phyloP scores from a whole-genome alignment of 164 flowering plant genomes.

The Warburgia ugandensis region DNA sequence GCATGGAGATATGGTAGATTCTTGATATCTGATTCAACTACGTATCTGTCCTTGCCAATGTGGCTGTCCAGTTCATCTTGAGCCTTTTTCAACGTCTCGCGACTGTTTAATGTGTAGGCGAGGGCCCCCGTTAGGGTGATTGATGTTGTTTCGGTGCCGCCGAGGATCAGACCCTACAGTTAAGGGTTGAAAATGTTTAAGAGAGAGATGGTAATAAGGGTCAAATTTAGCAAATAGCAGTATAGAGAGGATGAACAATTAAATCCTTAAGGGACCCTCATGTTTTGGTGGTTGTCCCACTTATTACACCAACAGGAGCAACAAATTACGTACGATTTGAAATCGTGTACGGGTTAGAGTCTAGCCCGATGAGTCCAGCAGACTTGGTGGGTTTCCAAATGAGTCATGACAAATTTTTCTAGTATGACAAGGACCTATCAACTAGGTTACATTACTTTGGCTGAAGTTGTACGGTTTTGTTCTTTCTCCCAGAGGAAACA shows the following conservation, averaged over 20 bases:
- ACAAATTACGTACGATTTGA: neutral
- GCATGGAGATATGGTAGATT: slow-evolving; percentile 3
- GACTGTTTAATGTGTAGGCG: neutral
- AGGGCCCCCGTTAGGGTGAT: slow-evolving; percentile 4
- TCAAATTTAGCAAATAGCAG: no score
- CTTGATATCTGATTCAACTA: slow-evolving; percentile 8
- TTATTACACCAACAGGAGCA: no score
- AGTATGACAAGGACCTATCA: no score
- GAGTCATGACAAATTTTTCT: neutral
- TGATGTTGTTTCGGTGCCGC: neutral
- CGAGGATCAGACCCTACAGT: neutral
- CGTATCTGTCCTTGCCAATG: slow-evolving; percentile 1
- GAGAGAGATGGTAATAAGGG: no score
- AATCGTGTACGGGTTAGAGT: neutral
- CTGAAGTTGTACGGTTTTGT: no score
- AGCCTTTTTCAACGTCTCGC: neutral
- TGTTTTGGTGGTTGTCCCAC: no score
- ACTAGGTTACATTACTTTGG: no score
- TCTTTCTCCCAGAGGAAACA: no score
- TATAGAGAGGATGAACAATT: neutral
- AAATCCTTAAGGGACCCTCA: no score
- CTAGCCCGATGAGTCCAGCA: neutral
- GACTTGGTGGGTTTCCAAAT: neutral
- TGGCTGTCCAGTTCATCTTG: no score
- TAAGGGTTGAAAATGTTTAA: no score